Base-by-base conservation (phyloP, 768 basidiomycete species). In the Boletus vermiculosoides region DNA sequence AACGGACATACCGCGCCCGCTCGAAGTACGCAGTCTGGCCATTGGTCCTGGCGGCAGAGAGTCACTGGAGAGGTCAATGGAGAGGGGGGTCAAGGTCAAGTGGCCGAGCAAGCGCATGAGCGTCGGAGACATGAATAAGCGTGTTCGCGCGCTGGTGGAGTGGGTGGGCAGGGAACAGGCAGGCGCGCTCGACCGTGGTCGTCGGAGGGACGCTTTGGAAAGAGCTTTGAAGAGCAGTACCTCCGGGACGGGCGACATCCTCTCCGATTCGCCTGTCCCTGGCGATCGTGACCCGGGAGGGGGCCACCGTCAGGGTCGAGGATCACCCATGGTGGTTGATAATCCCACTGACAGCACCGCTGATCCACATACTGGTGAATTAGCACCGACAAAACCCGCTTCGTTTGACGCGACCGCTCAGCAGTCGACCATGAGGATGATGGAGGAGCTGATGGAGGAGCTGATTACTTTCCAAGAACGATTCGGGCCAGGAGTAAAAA, bases 101-200 rank as follows among this genome's bases (percentile, higher is more conserved):
- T 98, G 92, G 88, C 96, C 95, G 1, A 85, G 85, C 62, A 94
- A 95, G 74, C 82, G 96, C 50, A 94, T 87, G 83, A 97, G 94
- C 63, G 88, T 96, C n/a, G 89, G 87, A 20, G 96, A 98, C 71
- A 96, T 98, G 93, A 91, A 93, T 72, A 97, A 97, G 75, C 86
- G 96, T 25, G 92, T 96, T 23, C 80, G 92, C 36, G 84, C 88
- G 42, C 79, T 98, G 47, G 84, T 96, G 20, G 95, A 97, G 66
- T 98, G 91, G 86, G 92, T 97, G n/a, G 90, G 88, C 30, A 78
- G 92, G 55, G 90, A 93, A 67, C 90, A 93, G 71, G 90, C 87
- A 9, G 83, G 78, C 61, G 87, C 87, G 11, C 77, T 81, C 37
- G 91, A 92, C 67, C 83, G 91, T 42, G 79, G 78, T 30, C 79